A percentile compares a stretch with the other conserved stretches of the same genome.
Evolutionary conservation across 2,329 filamentous ascomycete genomes (phyloP).

Genomic region (Colletotrichum sp.): DNA sequence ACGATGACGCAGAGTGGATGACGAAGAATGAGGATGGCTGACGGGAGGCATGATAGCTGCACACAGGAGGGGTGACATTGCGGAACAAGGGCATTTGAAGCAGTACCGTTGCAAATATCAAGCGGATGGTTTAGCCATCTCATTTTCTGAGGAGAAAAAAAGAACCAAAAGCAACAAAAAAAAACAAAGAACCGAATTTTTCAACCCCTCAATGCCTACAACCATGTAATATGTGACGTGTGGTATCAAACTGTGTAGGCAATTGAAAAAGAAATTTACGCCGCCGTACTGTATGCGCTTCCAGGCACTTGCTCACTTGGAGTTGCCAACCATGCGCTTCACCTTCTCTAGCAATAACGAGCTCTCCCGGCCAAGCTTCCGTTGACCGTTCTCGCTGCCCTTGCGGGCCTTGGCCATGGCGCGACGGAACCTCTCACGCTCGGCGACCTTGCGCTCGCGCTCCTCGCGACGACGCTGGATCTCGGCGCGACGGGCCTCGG

Average conservation of each 20-base stretch:
- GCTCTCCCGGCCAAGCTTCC: conserved; percentile 84
- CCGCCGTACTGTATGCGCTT: not conserved
- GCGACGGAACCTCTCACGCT: conserved; percentile 67
- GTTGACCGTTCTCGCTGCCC: conserved; percentile 69
- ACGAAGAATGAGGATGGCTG: not conserved
- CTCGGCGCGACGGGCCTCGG: conserved; percentile 48
- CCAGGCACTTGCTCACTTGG: not conserved
- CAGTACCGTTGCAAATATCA: conserved; percentile 10
- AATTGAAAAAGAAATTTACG: not conserved
- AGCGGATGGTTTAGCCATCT: not conserved
- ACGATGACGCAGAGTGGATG: not conserved
- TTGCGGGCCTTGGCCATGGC: conserved; percentile 78
- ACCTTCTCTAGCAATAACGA: conserved; percentile 78
- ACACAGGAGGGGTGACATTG: not conserved
- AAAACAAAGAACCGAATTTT: not conserved
- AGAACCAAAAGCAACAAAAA: not conserved
- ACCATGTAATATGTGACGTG: not conserved
- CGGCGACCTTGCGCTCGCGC: conserved; percentile 68
- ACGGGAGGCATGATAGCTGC: not conserved
- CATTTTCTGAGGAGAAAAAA: not conserved
- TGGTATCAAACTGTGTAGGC: conserved; percentile 12
- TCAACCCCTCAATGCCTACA: not conserved
- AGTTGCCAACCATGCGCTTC: conserved; percentile 68
- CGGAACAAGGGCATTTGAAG: not conserved
- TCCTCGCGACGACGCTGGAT: conserved; percentile 60